A percentile compares a stretch with the other conserved stretches of the same genome.
phyloP scores from a whole-genome alignment of 2,329 filamentous ascomycete species.

The Sclerotinia sclerotiorum region DNA sequence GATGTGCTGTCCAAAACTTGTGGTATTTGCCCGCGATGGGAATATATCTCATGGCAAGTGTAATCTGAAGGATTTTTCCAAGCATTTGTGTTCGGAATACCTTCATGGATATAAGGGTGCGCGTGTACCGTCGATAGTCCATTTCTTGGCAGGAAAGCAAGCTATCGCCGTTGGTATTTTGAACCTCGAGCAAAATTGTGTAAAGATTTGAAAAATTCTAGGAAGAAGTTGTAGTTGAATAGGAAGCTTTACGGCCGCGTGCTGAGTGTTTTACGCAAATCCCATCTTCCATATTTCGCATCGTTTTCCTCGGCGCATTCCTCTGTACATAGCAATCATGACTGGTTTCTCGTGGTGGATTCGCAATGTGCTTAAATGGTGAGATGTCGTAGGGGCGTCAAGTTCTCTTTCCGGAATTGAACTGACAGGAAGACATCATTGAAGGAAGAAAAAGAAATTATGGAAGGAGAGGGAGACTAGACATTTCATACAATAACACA shows the following conservation, averaged over 20 bases:
- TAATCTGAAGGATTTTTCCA: not conserved
- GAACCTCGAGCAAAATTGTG: not conserved
- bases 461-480: not conserved
- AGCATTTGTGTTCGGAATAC: not conserved
- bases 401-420: not conserved
- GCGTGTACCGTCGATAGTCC: not conserved
- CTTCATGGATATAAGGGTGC: not conserved
- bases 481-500: conserved; percentile 2
- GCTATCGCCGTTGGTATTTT: not conserved
- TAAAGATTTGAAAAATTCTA: not conserved
- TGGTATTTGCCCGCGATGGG: not conserved
- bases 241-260: not conserved
- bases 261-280: not conserved
- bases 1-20: not conserved
- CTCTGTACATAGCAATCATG: not conserved
- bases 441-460: not conserved
- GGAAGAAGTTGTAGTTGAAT: not conserved
- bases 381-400: not conserved
- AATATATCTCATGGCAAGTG: not conserved
- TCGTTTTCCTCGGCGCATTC: not conserved
- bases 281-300: not conserved
- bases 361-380: not conserved
- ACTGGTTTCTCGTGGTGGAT: not conserved
- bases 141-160: not conserved
- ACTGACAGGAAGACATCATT: not conserved